Conservation (phyloP, 352 stramenopile species). For the Paralagenidium karlingii region DNA sequence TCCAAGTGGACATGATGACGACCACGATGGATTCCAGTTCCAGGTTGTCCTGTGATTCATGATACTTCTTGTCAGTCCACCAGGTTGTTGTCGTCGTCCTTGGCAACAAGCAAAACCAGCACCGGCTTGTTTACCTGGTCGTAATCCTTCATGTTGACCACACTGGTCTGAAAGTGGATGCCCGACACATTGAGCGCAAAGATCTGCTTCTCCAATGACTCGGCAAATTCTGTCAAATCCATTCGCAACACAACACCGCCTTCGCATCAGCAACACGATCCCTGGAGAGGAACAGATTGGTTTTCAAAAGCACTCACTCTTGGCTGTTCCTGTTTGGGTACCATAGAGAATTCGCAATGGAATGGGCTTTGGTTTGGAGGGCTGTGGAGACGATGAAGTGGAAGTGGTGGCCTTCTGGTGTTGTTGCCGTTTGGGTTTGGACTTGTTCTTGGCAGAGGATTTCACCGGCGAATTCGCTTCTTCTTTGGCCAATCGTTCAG, state of each 20-base stretch:
- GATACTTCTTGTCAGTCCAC: background rate
- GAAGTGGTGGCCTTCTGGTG: too few relatives aligned
- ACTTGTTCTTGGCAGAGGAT: too few relatives aligned
- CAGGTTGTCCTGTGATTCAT: conserved; percentile 65
- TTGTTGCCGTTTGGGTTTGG: too few relatives aligned
- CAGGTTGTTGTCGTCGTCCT: background rate
- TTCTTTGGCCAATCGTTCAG: too few relatives aligned
- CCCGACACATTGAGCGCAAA: conserved; percentile 70
- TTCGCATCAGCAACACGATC: background rate
- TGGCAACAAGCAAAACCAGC: background rate
- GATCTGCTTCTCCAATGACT: conserved; percentile 58
- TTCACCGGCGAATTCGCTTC: too few relatives aligned
- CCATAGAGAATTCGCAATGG: conserved; percentile 78
- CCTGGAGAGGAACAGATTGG: background rate
- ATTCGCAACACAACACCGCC: conserved; percentile 1
- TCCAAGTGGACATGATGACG: conserved; percentile 80
- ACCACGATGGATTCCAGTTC: conserved; percentile 80
- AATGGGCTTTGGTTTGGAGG: conserved; percentile 13
- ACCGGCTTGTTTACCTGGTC: conserved; percentile 22
- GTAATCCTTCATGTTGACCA: conserved; percentile 84
- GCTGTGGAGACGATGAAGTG: too few relatives aligned
- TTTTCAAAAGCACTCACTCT: conserved; percentile 13
- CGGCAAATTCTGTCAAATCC: conserved; percentile 30
- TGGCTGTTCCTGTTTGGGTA: conserved; percentile 75
- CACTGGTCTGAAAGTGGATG: conserved; percentile 71